phyloP scores from a whole-genome alignment of 257 asterid species.

The Jasminum sambac region DNA sequence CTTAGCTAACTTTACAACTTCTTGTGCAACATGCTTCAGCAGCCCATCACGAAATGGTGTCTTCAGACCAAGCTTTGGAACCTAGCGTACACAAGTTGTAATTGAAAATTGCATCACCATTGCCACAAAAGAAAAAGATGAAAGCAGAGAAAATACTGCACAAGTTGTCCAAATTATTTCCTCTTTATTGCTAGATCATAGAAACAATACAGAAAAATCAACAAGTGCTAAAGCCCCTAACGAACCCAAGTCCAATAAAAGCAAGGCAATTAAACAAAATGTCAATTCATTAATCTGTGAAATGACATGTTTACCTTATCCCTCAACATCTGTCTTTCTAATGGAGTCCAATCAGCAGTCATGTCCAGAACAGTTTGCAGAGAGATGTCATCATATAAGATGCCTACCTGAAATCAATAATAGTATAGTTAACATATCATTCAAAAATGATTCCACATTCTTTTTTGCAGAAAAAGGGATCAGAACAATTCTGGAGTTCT shows the following conservation, averaged over 20 bases:
- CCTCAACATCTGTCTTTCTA: conserved; percentile 86
- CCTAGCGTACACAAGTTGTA: conserved; percentile 48
- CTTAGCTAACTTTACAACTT: conserved; percentile 77
- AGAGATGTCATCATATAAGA: conserved; percentile 80
- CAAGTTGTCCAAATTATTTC: not conserved
- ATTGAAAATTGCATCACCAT: conserved; percentile 18
- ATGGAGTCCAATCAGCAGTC: conserved; percentile 85
- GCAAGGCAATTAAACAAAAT: not conserved
- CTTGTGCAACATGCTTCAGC: conserved; percentile 94
- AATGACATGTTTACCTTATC: conserved; percentile 56
- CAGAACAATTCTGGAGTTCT: conserved; percentile 11
- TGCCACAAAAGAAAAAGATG: conserved; percentile 1
- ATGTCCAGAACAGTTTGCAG: conserved; percentile 81
- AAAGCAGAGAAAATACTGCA: conserved; percentile 8
- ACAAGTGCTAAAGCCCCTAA: not conserved
- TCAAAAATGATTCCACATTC: conserved; percentile 3
- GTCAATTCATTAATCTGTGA: not conserved
- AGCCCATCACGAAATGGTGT: conserved; percentile 97
- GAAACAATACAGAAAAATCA: not conserved
- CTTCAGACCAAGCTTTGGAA: conserved; percentile 74
- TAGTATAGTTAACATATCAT: conserved; percentile 1
- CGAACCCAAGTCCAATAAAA: not conserved
- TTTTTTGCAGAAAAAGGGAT: conserved; percentile 4
- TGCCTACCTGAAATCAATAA: conserved; percentile 67
- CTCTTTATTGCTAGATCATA: not conserved